These are phyloP conservation scores for Turnera subulata DNA, from an alignment of 345 rosid species.

Conservation along the genomic window DNA sequence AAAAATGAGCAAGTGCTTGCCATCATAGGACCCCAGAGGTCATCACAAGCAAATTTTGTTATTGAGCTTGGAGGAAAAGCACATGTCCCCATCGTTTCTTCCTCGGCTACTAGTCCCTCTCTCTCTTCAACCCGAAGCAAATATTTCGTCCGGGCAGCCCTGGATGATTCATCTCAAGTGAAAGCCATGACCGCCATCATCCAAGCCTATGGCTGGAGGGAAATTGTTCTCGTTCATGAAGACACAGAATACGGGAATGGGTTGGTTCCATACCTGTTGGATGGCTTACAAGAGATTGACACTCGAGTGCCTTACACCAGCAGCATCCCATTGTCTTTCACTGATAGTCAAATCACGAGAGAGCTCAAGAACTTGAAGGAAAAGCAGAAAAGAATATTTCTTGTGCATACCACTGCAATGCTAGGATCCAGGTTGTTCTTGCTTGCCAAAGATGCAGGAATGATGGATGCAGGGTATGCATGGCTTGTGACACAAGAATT, in stretches of 20 bases:
- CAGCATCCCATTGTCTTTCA: conserved; percentile 33
- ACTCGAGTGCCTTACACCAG: conserved; percentile 43
- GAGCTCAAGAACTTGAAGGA: conserved; percentile 53
- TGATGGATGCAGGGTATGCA: conserved; percentile 65
- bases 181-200: conserved; percentile 6
- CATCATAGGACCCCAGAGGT: conserved; percentile 36
- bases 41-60: conserved; percentile 29
- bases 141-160: conserved; percentile 7
- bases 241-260: conserved; percentile 45
- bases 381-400: conserved; percentile 48
- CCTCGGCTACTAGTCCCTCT: conserved; percentile 13
- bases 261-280: conserved; percentile 39
- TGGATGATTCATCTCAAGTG: conserved; percentile 9
- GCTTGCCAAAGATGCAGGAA: conserved; percentile 49
- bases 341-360: conserved; percentile 33
- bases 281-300: conserved; percentile 38
- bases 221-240: conserved; percentile 42
- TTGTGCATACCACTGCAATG: conserved; percentile 32
- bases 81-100: conserved; percentile 9
- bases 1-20: conserved; percentile 34
- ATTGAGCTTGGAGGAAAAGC: conserved; percentile 24
- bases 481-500: conserved; percentile 74
- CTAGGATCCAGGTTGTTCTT: conserved; percentile 40
- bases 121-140: conserved; percentile 5
- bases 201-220: conserved; percentile 33